Evolutionary conservation across 73 alveolate species (phyloP).

Genomic region (Paramecium biaurelia): DNA sequence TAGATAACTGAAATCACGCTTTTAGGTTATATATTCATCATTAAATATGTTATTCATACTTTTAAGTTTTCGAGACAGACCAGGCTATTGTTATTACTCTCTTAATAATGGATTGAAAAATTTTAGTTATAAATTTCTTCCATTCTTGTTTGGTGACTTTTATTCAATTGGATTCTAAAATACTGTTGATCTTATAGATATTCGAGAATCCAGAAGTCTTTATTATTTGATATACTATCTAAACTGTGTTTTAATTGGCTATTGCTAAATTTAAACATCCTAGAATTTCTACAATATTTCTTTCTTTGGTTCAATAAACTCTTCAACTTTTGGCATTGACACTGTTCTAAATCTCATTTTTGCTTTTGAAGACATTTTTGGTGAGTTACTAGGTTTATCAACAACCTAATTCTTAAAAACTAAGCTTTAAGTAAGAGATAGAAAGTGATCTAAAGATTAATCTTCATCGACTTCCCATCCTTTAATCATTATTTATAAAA

Average conservation of each 20-base stretch:
- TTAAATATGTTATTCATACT: constrained; percentile 24
- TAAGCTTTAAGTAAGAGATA: not conserved
- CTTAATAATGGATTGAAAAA: constrained; percentile 12
- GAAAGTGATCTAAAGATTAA: not conserved
- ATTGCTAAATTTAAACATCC: not conserved
- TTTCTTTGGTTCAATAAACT: not conserved
- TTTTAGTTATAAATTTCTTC: not conserved
- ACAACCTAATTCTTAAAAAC: not conserved
- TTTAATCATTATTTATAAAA: not conserved
- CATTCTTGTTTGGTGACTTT: not conserved
- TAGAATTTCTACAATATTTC: not conserved
- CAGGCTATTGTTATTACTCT: not conserved
- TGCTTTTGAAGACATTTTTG: not conserved
- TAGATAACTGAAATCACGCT: not conserved
- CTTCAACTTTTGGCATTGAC: not conserved
- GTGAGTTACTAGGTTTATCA: not conserved
- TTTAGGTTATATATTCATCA: not conserved
- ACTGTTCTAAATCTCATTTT: not conserved
- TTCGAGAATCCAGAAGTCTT: not conserved
- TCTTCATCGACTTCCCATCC: constrained; percentile 40
- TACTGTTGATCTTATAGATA: not conserved
- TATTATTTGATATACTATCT: not conserved
- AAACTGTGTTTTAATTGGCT: not conserved
- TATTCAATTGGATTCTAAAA: not conserved
- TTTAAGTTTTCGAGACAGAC: not conserved